Percentiles rank a stretch among this genome's conserved stretches.
These are phyloP conservation scores for Klebsormidium nitens DNA, from an alignment of 139 green algal genomes.

Conservation along the genomic window DNA sequence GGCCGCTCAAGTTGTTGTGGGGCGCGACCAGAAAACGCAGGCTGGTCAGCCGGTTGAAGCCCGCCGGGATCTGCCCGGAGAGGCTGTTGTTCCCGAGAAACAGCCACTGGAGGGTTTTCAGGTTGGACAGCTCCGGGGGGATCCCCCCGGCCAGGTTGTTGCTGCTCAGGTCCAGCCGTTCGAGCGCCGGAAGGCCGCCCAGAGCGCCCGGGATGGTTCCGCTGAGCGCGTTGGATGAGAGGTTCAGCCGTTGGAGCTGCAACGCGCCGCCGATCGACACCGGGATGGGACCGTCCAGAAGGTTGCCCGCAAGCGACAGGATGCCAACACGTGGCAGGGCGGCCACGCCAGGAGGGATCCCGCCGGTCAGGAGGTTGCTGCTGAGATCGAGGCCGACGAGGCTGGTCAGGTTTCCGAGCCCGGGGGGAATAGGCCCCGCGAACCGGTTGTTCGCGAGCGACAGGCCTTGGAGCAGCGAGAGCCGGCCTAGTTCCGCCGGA, in stretches of 20 bases:
- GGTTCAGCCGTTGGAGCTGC: not conserved
- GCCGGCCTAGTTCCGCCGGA: not conserved
- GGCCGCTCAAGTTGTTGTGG: too few relatives aligned
- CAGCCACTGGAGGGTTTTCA: not conserved
- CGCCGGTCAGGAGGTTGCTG: slow-evolving; percentile 7
- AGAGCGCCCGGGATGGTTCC: slow-evolving; percentile 11
- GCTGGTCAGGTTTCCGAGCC: not conserved
- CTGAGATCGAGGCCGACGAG: not conserved
- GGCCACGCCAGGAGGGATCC: not conserved
- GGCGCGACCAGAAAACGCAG: not conserved
- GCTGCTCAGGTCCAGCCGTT: slow-evolving; percentile 1
- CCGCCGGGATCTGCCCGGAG: slow-evolving; percentile 3
- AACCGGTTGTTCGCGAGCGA: not conserved
- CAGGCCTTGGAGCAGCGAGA: not conserved
- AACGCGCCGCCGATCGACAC: not conserved
- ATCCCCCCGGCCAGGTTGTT: slow-evolving; percentile 6
- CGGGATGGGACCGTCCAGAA: too few relatives aligned
- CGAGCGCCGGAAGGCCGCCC: slow-evolving; percentile 2
- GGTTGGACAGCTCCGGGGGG: not conserved
- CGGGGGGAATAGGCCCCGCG: not conserved
- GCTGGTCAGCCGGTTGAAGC: not conserved
- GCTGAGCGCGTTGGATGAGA: slow-evolving; percentile 10
- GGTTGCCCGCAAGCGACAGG: too few relatives aligned
- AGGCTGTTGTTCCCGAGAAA: slow-evolving; percentile 13
- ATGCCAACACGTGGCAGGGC: not conserved